Conservation (phyloP, 192 early-diverging fungal species). For the Backusella mclennaniae region DNA sequence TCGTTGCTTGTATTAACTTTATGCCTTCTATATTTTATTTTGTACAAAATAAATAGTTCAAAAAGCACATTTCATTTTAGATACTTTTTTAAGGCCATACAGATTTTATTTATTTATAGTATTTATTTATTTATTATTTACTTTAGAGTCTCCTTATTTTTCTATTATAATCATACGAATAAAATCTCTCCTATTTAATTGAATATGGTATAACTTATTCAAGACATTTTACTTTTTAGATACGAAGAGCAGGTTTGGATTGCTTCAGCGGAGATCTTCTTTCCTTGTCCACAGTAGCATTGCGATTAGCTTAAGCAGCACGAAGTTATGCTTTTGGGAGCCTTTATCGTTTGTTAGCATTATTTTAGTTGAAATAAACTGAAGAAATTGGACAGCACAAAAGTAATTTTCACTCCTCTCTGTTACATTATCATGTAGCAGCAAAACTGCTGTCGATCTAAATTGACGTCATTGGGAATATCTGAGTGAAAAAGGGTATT, state of each 20-base stretch:
- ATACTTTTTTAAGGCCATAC: not conserved
- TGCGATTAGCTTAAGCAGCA: not conserved
- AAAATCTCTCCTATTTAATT: not conserved
- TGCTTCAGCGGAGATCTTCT: not conserved
- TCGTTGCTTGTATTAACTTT: not conserved
- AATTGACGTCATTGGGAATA: not conserved
- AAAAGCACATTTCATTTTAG: not conserved
- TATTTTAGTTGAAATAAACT: not conserved
- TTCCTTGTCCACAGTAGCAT: not conserved
- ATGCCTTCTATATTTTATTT: not conserved
- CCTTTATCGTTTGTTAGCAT: not conserved
- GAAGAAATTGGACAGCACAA: not conserved
- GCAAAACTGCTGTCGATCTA: not conserved
- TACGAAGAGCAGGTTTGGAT: not conserved
- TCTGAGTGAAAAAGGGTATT: not conserved
- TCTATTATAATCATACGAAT: not conserved
- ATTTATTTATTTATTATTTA: not conserved
- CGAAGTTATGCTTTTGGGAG: not conserved
- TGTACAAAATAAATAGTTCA: not conserved
- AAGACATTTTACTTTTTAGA: not conserved
- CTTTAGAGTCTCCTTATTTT: not conserved
- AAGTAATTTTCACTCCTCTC: not conserved
- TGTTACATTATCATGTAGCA: not conserved
- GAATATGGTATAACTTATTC: not conserved
- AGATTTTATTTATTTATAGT: not conserved